These are phyloP conservation scores for Parmelia sp. DNA, from an alignment of 495 filamentous ascomycete genomes.

Conservation along the genomic window DNA sequence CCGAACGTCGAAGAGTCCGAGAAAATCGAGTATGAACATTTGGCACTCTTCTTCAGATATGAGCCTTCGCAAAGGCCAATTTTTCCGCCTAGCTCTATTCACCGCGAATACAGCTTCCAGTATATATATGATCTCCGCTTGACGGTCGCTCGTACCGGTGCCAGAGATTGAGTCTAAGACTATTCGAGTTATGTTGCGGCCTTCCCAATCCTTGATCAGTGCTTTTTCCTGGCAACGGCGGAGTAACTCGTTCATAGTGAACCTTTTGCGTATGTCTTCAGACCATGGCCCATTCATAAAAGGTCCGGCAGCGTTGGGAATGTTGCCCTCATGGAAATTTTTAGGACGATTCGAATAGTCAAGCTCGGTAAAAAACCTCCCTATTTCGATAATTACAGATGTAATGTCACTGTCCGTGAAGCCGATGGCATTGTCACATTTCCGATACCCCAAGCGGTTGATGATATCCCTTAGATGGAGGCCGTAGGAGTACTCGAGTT, in stretches of 20 bases:
- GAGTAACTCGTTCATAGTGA: not conserved
- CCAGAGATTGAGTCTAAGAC: not conserved
- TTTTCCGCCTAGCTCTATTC: conserved; percentile 1
- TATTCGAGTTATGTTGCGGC: not conserved
- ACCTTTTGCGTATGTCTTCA: not conserved
- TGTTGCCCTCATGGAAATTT: not conserved
- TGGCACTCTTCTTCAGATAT: not conserved
- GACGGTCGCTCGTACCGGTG: not conserved
- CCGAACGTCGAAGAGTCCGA: not conserved
- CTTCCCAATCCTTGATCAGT: conserved; percentile 6
- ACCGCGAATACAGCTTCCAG: not conserved
- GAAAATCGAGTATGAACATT: conserved; percentile 8
- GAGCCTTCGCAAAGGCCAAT: conserved; percentile 3
- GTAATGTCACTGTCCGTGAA: not conserved
- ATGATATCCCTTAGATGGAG: not conserved
- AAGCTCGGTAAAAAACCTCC: conserved; percentile 7
- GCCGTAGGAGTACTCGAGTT: conserved; percentile 9
- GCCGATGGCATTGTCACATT: not conserved
- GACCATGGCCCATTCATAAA: conserved; percentile 2
- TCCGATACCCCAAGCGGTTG: not conserved
- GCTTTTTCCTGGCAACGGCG: not conserved
- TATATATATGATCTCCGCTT: not conserved
- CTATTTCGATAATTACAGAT: not conserved
- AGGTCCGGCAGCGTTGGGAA: not conserved
- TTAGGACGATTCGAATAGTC: conserved; percentile 1